Conservation (phyloP, 139 green algal species). For the Closterium sp. region DNA sequence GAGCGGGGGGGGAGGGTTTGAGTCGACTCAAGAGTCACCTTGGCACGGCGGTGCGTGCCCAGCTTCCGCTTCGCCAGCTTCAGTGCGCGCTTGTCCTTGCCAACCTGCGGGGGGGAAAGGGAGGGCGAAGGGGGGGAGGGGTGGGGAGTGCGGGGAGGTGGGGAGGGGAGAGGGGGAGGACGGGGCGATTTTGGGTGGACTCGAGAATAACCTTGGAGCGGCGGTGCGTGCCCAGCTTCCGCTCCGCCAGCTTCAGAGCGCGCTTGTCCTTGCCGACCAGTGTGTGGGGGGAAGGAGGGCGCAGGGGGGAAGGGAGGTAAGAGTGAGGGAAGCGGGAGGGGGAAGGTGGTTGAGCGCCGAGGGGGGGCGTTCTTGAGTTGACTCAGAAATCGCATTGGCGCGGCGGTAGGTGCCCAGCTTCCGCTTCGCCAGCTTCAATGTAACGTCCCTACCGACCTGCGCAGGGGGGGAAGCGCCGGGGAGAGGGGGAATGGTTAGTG, state of each 20-base stretch:
- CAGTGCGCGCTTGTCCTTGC: slow-evolving; percentile 70
- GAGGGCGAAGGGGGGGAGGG: too few relatives aligned
- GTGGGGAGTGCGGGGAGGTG: too few relatives aligned
- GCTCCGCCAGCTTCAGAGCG: slow-evolving; percentile 76
- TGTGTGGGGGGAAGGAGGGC: not conserved
- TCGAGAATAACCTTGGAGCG: too few relatives aligned
- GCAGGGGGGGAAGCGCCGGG: too few relatives aligned
- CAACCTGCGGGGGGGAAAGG: not conserved
- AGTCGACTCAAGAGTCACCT: slow-evolving; percentile 84
- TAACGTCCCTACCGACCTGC: slow-evolving; percentile 81
- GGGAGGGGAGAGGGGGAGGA: slow-evolving; percentile 12
- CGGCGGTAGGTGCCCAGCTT: slow-evolving; percentile 89
- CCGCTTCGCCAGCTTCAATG: slow-evolving; percentile 76
- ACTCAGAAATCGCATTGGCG: too few relatives aligned
- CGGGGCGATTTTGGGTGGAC: too few relatives aligned
- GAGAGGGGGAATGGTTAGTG: not conserved
- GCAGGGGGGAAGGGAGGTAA: too few relatives aligned
- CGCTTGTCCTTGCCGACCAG: slow-evolving; percentile 84
- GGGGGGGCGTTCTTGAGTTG: too few relatives aligned
- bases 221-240: slow-evolving; percentile 94
- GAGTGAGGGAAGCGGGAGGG: too few relatives aligned
- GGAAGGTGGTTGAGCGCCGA: slow-evolving; percentile 3
- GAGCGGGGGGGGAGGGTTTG: too few relatives aligned
- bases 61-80: slow-evolving; percentile 97
- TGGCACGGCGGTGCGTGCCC: slow-evolving; percentile 90